Conservation (phyloP, 1,284 basidiomycete species). For the Stygiomarasmius scandens region DNA sequence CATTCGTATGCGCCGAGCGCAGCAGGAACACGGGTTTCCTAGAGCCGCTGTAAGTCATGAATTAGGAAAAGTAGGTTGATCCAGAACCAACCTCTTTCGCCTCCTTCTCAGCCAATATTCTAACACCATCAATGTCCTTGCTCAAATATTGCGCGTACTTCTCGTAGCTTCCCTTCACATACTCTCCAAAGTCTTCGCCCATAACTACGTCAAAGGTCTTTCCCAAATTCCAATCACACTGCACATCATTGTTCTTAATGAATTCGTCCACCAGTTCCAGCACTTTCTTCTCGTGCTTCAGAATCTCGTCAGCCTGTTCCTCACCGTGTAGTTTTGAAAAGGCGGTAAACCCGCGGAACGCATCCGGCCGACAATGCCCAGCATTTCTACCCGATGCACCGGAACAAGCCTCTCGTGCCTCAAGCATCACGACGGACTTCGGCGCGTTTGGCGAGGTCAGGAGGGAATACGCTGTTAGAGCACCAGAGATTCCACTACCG, state of each 20-base stretch:
- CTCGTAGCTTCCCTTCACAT: conserved; percentile 15
- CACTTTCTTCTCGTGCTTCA: conserved; percentile 19
- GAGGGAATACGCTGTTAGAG: conserved; percentile 19
- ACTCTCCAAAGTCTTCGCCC: conserved; percentile 17
- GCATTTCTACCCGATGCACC: conserved; percentile 22
- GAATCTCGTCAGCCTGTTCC: conserved; percentile 21
- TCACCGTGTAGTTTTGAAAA: conserved; percentile 18
- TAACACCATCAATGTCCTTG: conserved; percentile 15
- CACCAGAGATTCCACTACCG: conserved; percentile 19
- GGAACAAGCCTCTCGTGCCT: conserved; percentile 20
- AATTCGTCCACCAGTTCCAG: conserved; percentile 18
- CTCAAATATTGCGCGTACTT: conserved; percentile 15
- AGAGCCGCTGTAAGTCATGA: neutral
- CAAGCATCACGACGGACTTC: conserved; percentile 20
- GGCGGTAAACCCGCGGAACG: conserved; percentile 20
- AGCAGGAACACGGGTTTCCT: conserved; percentile 17
- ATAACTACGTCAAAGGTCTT: conserved; percentile 22
- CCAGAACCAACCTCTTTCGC: conserved; percentile 13
- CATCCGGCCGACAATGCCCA: conserved; percentile 22
- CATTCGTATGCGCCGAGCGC: conserved; percentile 21
- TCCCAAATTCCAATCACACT: conserved; percentile 21
- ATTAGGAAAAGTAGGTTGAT: neutral
- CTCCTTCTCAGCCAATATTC: conserved; percentile 11
- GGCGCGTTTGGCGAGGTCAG: conserved; percentile 18
- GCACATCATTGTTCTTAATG: conserved; percentile 15